Evolutionary conservation across 179 eudicot species (phyloP).

Genomic region (Patellifolia procumbens): DNA sequence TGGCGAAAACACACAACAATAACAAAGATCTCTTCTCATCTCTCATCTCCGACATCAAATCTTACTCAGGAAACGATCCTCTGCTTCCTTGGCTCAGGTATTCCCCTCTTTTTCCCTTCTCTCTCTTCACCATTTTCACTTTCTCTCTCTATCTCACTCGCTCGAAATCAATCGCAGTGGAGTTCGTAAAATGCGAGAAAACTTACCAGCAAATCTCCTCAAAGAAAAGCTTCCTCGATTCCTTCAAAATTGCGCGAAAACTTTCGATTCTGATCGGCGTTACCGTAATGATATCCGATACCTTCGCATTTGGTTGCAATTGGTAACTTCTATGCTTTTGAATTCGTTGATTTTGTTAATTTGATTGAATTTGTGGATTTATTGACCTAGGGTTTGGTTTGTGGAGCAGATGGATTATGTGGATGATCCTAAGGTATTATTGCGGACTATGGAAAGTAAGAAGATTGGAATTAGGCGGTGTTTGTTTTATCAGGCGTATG

Average conservation of each 20-base stretch:
- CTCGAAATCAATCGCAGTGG: conserved; percentile 46
- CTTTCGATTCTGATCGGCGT: conserved; percentile 64
- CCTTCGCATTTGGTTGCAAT: conserved; percentile 84
- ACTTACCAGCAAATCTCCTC: conserved; percentile 54
- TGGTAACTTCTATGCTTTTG: conserved; percentile 39
- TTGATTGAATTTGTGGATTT: not conserved
- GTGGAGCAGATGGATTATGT: conserved; percentile 83
- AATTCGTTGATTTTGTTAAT: not conserved
- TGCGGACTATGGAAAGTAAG: conserved; percentile 67
- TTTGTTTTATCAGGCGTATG: conserved; percentile 82
- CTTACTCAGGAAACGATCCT: conserved; percentile 78
- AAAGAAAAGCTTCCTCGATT: conserved; percentile 85
- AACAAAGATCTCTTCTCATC: conserved; percentile 59
- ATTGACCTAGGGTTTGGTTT: conserved; percentile 23
- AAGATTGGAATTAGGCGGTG: conserved; percentile 65
- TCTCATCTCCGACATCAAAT: conserved; percentile 72
- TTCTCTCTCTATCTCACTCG: not conserved
- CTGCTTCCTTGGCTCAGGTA: conserved; percentile 93
- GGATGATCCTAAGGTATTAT: conserved; percentile 75
- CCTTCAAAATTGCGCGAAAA: conserved; percentile 85
- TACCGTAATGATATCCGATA: conserved; percentile 76
- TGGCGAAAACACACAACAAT: conserved; percentile 42
- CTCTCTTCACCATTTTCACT: not conserved
- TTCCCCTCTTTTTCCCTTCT: not conserved
- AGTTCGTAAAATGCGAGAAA: conserved; percentile 60